A percentile compares a stretch with the other conserved stretches of the same genome.
These are phyloP conservation scores for Amoebophrya sp. DNA, from an alignment of 169 alveolate genomes.

Conservation along the genomic window DNA sequence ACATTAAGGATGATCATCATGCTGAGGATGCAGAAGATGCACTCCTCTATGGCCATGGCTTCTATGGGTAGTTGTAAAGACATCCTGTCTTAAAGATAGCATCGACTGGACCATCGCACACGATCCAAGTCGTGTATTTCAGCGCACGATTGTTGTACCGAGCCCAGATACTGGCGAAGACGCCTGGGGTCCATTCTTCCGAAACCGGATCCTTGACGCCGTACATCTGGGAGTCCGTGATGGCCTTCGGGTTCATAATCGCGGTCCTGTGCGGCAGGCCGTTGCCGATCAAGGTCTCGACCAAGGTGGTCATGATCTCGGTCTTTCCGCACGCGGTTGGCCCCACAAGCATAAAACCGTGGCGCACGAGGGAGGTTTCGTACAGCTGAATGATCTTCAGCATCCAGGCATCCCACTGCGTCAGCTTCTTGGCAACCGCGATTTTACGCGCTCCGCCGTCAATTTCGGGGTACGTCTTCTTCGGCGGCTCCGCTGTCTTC, in stretches of 20 bases:
- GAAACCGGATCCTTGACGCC: constrained; percentile 75
- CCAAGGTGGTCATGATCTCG: constrained; percentile 76
- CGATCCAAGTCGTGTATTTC: constrained; percentile 85
- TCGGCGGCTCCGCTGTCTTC: constrained; percentile 79
- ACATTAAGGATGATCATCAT: too few species aligned
- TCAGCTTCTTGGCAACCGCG: background rate
- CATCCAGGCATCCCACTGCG: background rate
- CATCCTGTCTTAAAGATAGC: constrained; percentile 92
- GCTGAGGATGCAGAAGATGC: too few species aligned
- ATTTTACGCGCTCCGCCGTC: constrained; percentile 67
- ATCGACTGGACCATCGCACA: constrained; percentile 94
- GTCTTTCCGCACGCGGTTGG: constrained; percentile 91
- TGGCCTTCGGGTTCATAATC: constrained; percentile 88
- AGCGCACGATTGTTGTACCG: constrained; percentile 77
- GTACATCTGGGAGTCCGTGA: constrained; percentile 80
- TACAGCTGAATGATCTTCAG: constrained; percentile 5
- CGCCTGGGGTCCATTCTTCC: constrained; percentile 94
- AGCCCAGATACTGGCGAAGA: constrained; percentile 87
- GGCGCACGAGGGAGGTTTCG: constrained; percentile 90
- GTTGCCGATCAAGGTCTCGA: constrained; percentile 71
- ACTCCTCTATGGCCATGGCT: too few species aligned
- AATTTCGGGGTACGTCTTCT: constrained; percentile 78
- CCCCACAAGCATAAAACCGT: constrained; percentile 94
- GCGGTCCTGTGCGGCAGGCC: constrained; percentile 71
- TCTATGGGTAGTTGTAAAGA: too few species aligned